phyloP scores from a whole-genome alignment of 139 green algal genomes.

The Axilococcus clingmanii region DNA sequence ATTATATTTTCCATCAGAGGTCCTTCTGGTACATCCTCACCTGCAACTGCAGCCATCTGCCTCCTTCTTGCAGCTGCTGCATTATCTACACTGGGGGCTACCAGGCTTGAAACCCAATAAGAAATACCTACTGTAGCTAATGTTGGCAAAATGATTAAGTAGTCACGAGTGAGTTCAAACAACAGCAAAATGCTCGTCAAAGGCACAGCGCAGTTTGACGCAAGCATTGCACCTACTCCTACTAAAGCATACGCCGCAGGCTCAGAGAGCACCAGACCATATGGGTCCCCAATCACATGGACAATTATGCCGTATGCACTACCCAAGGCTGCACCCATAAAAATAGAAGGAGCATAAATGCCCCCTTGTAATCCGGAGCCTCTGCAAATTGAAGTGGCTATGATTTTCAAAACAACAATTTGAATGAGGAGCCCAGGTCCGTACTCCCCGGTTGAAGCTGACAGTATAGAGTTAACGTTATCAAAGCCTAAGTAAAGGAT shows the following conservation, averaged over 20 bases:
- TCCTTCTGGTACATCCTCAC: neutral
- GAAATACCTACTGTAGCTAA: slow-evolving; percentile 59
- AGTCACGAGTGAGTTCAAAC: slow-evolving; percentile 72
- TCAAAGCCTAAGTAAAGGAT: slow-evolving; percentile 73
- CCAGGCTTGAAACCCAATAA: slow-evolving; percentile 29
- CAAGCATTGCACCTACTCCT: slow-evolving; percentile 64
- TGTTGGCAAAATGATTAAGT: slow-evolving; percentile 65
- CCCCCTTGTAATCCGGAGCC: slow-evolving; percentile 68
- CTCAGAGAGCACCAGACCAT: slow-evolving; percentile 22
- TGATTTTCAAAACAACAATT: slow-evolving; percentile 76
- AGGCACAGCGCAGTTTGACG: slow-evolving; percentile 33
- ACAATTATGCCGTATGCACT: slow-evolving; percentile 35
- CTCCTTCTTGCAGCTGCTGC: slow-evolving; percentile 1
- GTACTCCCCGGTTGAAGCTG: slow-evolving; percentile 13
- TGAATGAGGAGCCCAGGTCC: slow-evolving; percentile 53
- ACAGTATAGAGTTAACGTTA: slow-evolving; percentile 67
- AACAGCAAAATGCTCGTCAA: slow-evolving; percentile 51
- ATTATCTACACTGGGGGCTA: neutral
- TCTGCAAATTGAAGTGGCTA: slow-evolving; percentile 68
- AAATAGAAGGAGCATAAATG: slow-evolving; percentile 90
- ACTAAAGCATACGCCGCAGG: slow-evolving; percentile 58
- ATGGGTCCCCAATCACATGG: slow-evolving; percentile 4
- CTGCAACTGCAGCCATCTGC: slow-evolving; percentile 5
- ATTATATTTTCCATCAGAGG: slow-evolving; percentile 1
- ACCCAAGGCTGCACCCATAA: slow-evolving; percentile 62